A percentile compares a stretch with the other conserved stretches of the same genome.
Evolutionary conservation across 73 alveolate species (phyloP).

Genomic region (Tetrahymena malaccensis): DNA sequence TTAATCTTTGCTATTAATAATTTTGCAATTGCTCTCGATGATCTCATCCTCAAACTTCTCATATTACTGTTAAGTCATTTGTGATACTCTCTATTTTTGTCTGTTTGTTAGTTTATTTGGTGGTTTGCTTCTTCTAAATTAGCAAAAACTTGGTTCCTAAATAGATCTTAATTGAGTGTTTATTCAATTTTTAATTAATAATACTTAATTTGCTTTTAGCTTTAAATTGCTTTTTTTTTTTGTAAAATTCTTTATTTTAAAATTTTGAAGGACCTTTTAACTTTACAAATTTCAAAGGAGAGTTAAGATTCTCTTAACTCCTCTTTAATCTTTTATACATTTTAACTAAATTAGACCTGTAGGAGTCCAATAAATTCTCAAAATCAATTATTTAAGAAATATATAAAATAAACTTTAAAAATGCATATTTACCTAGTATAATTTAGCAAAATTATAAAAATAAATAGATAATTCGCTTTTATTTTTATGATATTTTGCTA

Average conservation of each 20-base stretch:
- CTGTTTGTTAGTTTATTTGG: background rate
- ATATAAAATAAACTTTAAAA: background rate
- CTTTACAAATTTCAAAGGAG: background rate
- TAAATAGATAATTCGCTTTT: background rate
- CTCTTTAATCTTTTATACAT: background rate
- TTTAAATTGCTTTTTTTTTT: background rate
- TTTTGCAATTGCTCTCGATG: background rate
- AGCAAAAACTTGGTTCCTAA: background rate
- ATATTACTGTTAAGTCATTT: background rate
- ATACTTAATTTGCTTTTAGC: background rate
- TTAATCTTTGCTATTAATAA: background rate
- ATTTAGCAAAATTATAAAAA: too few relatives aligned
- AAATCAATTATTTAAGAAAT: background rate
- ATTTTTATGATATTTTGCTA: background rate
- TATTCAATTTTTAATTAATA: background rate
- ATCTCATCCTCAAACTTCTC: background rate
- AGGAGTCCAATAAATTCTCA: background rate
- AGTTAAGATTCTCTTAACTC: background rate
- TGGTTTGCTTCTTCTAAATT: background rate
- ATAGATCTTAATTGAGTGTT: background rate
- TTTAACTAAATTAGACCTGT: background rate
- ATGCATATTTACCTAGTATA: background rate
- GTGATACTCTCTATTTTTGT: background rate
- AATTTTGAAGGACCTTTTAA: background rate
- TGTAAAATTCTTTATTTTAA: background rate